Conservation (phyloP, 1,284 basidiomycete genomes). For the Ustilago cynodontis region DNA sequence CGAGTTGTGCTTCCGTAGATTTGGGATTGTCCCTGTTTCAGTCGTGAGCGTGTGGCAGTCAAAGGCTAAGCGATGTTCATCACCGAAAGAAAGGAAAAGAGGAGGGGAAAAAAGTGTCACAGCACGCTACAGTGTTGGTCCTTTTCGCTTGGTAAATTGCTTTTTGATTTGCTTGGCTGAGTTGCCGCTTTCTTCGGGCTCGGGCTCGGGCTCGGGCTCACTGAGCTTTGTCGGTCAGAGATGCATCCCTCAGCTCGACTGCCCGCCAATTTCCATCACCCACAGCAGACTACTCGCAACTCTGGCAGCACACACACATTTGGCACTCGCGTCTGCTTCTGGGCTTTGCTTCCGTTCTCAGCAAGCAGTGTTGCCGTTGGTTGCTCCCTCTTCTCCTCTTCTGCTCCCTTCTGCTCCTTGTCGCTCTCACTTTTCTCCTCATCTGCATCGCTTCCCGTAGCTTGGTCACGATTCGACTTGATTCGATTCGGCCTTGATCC, state of each 20-base stretch:
- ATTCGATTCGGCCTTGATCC: neutral
- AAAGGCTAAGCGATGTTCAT: neutral
- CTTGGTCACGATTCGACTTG: too few species aligned
- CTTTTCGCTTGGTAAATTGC: neutral
- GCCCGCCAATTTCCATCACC: neutral
- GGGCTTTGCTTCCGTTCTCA: neutral
- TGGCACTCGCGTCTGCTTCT: neutral
- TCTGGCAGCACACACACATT: neutral
- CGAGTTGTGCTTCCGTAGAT: too few species aligned
- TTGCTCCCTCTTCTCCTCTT: neutral
- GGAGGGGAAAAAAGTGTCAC: neutral
- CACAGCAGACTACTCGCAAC: neutral
- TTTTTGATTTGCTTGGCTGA: neutral
- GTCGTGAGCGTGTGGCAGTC: neutral
- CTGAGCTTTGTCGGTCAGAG: neutral
- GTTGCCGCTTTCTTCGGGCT: neutral
- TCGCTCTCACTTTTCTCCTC: neutral
- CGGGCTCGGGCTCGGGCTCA: neutral
- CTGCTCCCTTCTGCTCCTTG: neutral
- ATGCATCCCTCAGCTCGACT: neutral
- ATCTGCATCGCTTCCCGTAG: neutral
- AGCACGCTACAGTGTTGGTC: neutral
- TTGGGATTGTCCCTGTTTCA: neutral
- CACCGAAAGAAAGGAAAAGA: too few species aligned
- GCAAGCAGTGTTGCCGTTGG: constrained; percentile 1